Percentiles rank a stretch among this genome's conserved stretches.
phyloP scores from a whole-genome alignment of 108 stramenopile species.

The Conticribra weissflogii region DNA sequence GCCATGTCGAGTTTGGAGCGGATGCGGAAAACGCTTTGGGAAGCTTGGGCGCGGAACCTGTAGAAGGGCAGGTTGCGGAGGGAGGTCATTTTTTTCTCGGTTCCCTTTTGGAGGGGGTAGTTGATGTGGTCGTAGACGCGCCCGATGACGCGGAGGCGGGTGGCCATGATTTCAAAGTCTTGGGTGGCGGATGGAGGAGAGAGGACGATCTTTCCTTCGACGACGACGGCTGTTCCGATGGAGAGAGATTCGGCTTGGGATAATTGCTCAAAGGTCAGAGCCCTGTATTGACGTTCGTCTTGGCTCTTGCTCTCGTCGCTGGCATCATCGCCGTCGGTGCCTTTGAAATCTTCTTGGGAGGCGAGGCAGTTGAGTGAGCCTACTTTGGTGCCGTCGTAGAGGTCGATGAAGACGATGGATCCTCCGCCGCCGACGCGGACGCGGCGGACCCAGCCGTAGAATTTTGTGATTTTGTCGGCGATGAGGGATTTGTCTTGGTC shows the following conservation, averaged over 20 bases:
- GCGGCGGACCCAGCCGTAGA: slow-evolving; percentile 69
- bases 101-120: slow-evolving; percentile 73
- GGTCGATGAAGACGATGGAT: slow-evolving; percentile 63
- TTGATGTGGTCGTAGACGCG: slow-evolving; percentile 54
- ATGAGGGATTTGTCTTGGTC: slow-evolving; percentile 27
- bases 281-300: slow-evolving; percentile 53
- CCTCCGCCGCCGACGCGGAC: slow-evolving; percentile 65
- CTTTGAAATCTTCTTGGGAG: slow-evolving; percentile 25
- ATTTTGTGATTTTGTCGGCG: slow-evolving; percentile 32
- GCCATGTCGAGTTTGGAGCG: slow-evolving; percentile 63
- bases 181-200: slow-evolving; percentile 70
- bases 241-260: slow-evolving; percentile 45
- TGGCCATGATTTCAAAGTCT: slow-evolving; percentile 59
- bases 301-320: slow-evolving; percentile 23
- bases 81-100: slow-evolving; percentile 62
- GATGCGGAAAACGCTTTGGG: slow-evolving; percentile 64
- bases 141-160: slow-evolving; percentile 58
- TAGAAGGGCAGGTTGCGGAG: slow-evolving; percentile 58
- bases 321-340: slow-evolving; percentile 10
- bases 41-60: slow-evolving; percentile 61
- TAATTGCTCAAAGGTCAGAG: slow-evolving; percentile 60
- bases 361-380: slow-evolving; percentile 57
- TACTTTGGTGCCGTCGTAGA: slow-evolving; percentile 69
- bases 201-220: slow-evolving; percentile 56
- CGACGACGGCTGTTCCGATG: slow-evolving; percentile 57